A percentile compares a stretch with the other conserved stretches of the same genome.
These are phyloP conservation scores for Acacia concinna DNA, from an alignment of 331 rosid genomes.

Conservation along the genomic window DNA sequence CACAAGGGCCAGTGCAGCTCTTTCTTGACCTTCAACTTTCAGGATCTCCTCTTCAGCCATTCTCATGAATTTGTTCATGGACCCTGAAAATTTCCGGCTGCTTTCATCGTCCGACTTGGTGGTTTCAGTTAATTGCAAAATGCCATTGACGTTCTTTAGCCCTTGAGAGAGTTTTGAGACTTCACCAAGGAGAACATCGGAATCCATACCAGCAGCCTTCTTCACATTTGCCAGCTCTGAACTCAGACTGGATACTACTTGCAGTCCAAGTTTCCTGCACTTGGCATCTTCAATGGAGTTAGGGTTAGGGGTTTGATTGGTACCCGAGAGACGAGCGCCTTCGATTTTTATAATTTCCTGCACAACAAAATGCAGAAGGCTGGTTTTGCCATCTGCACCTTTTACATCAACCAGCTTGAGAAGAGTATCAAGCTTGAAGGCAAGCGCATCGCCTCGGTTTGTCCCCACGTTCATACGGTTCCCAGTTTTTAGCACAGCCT, in stretches of 20 bases:
- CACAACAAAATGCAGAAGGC: conserved; percentile 87
- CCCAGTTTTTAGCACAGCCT: conserved; percentile 97
- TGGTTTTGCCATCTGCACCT: conserved; percentile 94
- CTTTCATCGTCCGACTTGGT: conserved; percentile 44
- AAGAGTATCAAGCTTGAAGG: conserved; percentile 98
- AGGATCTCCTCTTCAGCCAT: conserved; percentile 79
- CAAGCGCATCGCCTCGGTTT: conserved; percentile 94
- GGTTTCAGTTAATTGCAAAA: conserved; percentile 42
- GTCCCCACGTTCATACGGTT: conserved; percentile 99
- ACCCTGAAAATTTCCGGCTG: conserved; percentile 52
- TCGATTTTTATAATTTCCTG: conserved; percentile 92
- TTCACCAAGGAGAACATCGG: conserved; percentile 70
- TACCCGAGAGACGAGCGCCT: conserved; percentile 63
- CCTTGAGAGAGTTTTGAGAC: conserved; percentile 82
- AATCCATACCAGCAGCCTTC: conserved; percentile 94
- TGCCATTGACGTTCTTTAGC: conserved; percentile 54
- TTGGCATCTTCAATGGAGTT: conserved; percentile 59
- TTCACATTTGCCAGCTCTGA: conserved; percentile 81
- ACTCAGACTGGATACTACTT: conserved; percentile 81
- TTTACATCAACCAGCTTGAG: conserved; percentile 87
- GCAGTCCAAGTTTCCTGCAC: conserved; percentile 82
- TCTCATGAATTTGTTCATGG: conserved; percentile 75
- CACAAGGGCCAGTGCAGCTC: conserved; percentile 84
- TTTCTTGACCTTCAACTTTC: conserved; percentile 83
- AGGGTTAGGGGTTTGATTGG: conserved; percentile 49